Base-by-base conservation (phyloP, 2,329 filamentous ascomycete genomes). In the Amesomyces nigricolor region DNA sequence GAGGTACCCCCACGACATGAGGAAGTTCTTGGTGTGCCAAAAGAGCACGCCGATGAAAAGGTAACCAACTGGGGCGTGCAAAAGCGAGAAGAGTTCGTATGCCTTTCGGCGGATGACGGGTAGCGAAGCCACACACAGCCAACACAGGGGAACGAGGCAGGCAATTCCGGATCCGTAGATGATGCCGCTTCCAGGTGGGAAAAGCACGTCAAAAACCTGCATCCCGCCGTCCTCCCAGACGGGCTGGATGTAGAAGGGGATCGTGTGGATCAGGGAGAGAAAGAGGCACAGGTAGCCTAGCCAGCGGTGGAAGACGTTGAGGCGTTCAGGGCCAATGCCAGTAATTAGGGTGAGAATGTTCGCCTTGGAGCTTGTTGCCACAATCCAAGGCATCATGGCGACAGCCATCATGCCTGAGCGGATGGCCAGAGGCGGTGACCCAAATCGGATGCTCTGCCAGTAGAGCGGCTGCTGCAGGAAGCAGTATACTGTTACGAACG, bases 261-360 rank as follows among this genome's bases (percentile, higher is more conserved):
- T 76, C 17, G 86, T 89, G 67, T 97, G 92, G 16, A 96, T 78
- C 53, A 96, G 75, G 29, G 88, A 86, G 55, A 96, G 75, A 59
- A 95, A 86, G 1, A 96, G 76, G 66, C 88, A 94, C 10, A 96
- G 73, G 67, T 96, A 96, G 29, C 87, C 89, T 7, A 88, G 83
- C 91, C 91, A 97, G 64, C 92, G 84, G 71, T 97, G 92, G 57
- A 96, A 80, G 32, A 96, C 91, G 63, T 96, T 96, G 49, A 97
- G 79, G 47, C 92, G 80, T 68, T 97, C 92, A 38, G 94, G 91
- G 3, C 91, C 89, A 62, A 97, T 92, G 13, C 92, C 92, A 4
- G 91, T 96, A 56, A 96, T 72, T 54, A 91, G 72, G 0, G 88
- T 87, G 53, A 97, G 80, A 32, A 96, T 67, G 67, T 96, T 97